Percentiles rank a stretch among this genome's conserved stretches.
Conservation (phyloP, 768 basidiomycete genomes). For the Lenzites betulinus region DNA sequence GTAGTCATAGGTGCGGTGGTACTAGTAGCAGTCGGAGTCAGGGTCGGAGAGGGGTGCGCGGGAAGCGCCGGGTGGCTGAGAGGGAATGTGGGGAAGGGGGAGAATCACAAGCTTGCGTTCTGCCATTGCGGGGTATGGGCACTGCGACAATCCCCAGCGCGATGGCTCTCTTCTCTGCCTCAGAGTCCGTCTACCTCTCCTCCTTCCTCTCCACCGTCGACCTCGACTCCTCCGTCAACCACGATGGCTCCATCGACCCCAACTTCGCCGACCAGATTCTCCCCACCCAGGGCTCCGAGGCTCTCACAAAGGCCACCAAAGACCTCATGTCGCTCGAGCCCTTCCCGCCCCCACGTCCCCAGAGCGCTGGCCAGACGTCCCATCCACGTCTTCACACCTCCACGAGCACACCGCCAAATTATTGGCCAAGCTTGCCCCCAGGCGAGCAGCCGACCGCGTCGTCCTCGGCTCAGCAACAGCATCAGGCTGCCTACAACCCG, state of each 20-base stretch:
- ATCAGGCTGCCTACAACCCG: background rate
- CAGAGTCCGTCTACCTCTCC: constrained; percentile 69
- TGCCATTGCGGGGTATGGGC: constrained; percentile 1
- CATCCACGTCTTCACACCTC: constrained; percentile 13
- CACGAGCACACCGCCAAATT: constrained; percentile 21
- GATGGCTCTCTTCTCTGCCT: constrained; percentile 66
- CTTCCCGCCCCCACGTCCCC: constrained; percentile 29
- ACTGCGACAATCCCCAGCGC: background rate
- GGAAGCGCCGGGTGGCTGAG: constrained; percentile 9
- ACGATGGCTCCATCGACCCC: constrained; percentile 40
- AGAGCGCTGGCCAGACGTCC: constrained; percentile 8
- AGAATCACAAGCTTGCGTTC: constrained; percentile 20
- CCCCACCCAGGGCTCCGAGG: constrained; percentile 58
- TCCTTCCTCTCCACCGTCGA: constrained; percentile 64
- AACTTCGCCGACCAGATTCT: constrained; percentile 45
- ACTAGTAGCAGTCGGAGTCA: no score
- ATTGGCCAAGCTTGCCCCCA: constrained; percentile 20
- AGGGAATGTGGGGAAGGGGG: background rate
- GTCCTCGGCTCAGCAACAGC: background rate
- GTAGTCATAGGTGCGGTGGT: no score
- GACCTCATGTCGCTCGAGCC: constrained; percentile 75
- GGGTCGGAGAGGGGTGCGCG: no score
- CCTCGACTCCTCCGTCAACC: constrained; percentile 40
- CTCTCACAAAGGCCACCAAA: constrained; percentile 77
- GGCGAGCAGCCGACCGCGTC: constrained; percentile 2